phyloP scores from a whole-genome alignment of 78 protist species.

The Emiliania huxleyi region DNA sequence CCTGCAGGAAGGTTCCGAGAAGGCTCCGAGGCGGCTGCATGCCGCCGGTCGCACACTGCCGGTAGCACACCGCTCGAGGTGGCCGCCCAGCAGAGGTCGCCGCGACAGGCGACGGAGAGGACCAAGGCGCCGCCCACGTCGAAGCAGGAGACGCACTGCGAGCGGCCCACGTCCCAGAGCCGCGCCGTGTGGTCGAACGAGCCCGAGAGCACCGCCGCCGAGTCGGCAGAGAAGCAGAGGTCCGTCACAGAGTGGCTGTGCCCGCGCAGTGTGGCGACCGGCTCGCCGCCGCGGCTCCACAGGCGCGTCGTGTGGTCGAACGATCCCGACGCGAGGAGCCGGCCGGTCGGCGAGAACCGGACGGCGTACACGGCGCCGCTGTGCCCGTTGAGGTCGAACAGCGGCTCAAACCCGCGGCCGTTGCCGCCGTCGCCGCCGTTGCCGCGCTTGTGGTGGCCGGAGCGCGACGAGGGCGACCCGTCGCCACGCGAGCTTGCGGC shows the following conservation, averaged over 20 bases:
- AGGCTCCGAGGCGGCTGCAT: too few relatives aligned
- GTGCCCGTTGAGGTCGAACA: conserved; percentile 39
- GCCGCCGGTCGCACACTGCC: too few relatives aligned
- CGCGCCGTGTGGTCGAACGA: neutral
- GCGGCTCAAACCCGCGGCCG: neutral
- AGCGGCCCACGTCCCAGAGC: neutral
- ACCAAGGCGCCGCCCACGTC: neutral
- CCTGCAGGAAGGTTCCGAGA: too few relatives aligned
- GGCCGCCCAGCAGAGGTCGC: conserved; percentile 42
- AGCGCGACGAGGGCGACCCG: neutral
- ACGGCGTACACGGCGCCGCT: conserved; percentile 66
- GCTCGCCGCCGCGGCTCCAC: conserved; percentile 51
- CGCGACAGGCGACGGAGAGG: neutral
- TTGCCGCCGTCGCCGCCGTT: neutral
- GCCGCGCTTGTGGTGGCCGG: neutral
- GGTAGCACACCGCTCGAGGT: too few relatives aligned
- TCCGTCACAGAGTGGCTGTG: conserved; percentile 18
- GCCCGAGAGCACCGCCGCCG: neutral
- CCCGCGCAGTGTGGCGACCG: neutral
- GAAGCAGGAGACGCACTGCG: neutral
- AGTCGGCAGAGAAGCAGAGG: conserved; percentile 48
- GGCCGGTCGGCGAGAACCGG: conserved; percentile 66
- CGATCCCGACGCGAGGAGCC: conserved; percentile 65
- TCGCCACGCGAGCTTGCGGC: neutral
- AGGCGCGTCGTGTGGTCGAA: conserved; percentile 64